phyloP scores from a whole-genome alignment of 257 asterid species.

The Capsicum pubescens region DNA sequence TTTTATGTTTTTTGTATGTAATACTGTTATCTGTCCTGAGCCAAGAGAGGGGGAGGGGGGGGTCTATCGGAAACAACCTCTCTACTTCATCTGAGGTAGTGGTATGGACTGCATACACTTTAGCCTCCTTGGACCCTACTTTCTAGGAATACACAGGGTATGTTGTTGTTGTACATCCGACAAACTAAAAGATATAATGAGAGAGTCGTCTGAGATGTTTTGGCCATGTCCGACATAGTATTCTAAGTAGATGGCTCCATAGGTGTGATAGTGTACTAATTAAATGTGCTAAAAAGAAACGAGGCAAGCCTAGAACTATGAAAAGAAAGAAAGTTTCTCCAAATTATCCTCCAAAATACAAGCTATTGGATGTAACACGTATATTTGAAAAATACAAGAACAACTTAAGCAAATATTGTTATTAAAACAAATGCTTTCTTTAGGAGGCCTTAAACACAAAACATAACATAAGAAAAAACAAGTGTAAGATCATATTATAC shows the following conservation, averaged over 20 bases:
- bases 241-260: conserved; percentile 10
- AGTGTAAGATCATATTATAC: conserved; percentile 29
- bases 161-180: too few species aligned
- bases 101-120: too few species aligned
- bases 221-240: conserved; percentile 13
- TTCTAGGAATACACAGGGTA: too few species aligned
- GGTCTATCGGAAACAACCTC: too few species aligned
- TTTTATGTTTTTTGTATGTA: too few species aligned
- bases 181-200: not conserved
- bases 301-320: not conserved
- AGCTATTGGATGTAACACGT: not conserved
- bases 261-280: not conserved
- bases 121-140: too few species aligned
- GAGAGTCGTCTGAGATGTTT: not conserved
- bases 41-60: too few species aligned
- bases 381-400: not conserved
- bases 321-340: not conserved
- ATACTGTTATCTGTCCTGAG: too few species aligned
- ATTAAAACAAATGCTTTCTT: conserved; percentile 13
- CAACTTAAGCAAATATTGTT: not conserved
- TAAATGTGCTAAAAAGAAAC: not conserved
- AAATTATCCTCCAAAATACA: not conserved
- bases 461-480: not conserved
- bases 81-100: too few species aligned
- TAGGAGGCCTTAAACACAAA: not conserved